phyloP scores from a whole-genome alignment of 108 stramenopile species.

The Hondaea fermentalgiana region DNA sequence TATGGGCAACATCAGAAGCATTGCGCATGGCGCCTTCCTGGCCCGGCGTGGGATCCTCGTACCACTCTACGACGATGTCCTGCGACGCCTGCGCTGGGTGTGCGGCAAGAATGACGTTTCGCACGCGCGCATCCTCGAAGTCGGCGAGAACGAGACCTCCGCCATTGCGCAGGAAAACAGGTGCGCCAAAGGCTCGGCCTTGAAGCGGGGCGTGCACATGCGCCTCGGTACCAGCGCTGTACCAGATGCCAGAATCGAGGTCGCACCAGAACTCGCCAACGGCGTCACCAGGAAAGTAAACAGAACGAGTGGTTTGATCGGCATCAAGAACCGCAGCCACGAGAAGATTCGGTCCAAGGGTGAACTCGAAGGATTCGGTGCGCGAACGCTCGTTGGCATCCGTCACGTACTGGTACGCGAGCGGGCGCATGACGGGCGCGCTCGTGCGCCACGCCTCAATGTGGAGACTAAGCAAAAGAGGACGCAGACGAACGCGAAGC shows the following conservation, averaged over 20 bases:
- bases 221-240: neutral
- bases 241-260: neutral
- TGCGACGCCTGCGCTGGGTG: neutral
- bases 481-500: neutral
- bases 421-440: conserved; percentile 13
- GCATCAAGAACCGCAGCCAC: neutral
- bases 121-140: neutral
- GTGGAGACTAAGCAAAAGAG: neutral
- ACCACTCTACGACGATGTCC: neutral
- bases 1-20: neutral
- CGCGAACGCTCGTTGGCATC: neutral
- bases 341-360: neutral
- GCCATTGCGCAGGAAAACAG: neutral
- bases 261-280: neutral
- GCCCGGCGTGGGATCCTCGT: neutral
- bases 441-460: neutral
- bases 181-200: neutral
- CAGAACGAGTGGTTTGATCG: neutral
- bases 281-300: neutral
- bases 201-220: neutral
- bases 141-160: neutral
- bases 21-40: neutral
- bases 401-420: neutral
- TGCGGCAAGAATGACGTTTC: neutral
- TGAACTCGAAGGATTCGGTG: conserved; percentile 1